Conservation (phyloP, 768 basidiomycete species). For the Pulveroboletus sp. region DNA sequence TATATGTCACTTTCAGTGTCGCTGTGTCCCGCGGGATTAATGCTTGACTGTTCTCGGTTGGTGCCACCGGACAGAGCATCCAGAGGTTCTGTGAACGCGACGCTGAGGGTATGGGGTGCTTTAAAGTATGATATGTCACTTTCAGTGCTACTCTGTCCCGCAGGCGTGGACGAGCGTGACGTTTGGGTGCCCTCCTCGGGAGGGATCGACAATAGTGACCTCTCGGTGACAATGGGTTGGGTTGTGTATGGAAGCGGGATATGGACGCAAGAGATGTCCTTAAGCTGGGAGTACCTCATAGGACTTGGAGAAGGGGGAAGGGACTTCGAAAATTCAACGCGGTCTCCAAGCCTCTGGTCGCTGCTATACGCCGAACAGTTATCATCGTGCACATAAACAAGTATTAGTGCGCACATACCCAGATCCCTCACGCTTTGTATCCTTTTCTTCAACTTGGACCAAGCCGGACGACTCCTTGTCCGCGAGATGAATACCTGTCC, state of each 20-base stretch:
- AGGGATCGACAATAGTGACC: slow-evolving; percentile 36
- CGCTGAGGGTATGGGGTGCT: slow-evolving; percentile 36
- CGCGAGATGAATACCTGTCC: neutral
- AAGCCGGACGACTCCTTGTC: neutral
- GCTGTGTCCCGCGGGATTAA: slow-evolving; percentile 29
- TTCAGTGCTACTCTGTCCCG: slow-evolving; percentile 43
- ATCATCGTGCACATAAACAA: neutral
- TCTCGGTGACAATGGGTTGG: slow-evolving; percentile 27
- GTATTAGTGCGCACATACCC: neutral
- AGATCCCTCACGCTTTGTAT: neutral
- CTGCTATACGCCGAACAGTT: neutral
- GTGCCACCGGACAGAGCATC: slow-evolving; percentile 13
- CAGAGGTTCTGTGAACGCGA: slow-evolving; percentile 31
- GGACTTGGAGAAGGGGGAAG: neutral
- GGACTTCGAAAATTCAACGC: neutral
- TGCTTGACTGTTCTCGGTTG: slow-evolving; percentile 25
- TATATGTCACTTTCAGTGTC: slow-evolving; percentile 48
- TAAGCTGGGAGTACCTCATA: neutral
- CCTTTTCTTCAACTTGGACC: neutral
- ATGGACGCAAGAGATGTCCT: neutral
- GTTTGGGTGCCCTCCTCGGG: slow-evolving; percentile 40
- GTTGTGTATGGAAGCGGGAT: neutral
- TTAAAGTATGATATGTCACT: slow-evolving; percentile 48
- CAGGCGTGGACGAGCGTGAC: slow-evolving; percentile 39
- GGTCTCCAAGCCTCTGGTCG: neutral